A percentile compares a stretch with the other conserved stretches of the same genome.
These are phyloP conservation scores for Haplographium delicatum DNA, from an alignment of 495 filamentous ascomycete species.

Conservation along the genomic window DNA sequence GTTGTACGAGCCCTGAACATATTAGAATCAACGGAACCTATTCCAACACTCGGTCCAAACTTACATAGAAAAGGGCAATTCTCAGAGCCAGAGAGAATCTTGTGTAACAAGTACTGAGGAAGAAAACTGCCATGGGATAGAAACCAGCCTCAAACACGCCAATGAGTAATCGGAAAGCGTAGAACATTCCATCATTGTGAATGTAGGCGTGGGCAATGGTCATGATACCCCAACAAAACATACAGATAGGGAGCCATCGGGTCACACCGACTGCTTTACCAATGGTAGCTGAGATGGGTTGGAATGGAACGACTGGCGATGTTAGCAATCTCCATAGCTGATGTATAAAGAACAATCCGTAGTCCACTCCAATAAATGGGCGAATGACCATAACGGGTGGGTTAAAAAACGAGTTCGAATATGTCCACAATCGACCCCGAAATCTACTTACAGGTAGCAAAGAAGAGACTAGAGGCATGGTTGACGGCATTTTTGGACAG, in stretches of 20 bases:
- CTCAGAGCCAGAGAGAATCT: conserved; percentile 50
- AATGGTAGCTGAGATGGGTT: conserved; percentile 50
- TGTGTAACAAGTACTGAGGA: conserved; percentile 66
- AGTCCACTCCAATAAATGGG: too few species aligned
- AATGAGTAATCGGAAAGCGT: conserved; percentile 55
- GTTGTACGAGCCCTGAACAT: conserved; percentile 5
- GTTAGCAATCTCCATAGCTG: too few species aligned
- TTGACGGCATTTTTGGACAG: conserved; percentile 25
- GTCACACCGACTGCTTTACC: conserved; percentile 46
- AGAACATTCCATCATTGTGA: conserved; percentile 31
- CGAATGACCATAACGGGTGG: too few species aligned
- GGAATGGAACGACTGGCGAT: conserved; percentile 52
- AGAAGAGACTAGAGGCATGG: conserved; percentile 27
- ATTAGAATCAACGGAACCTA: conserved; percentile 37
- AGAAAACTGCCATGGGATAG: conserved; percentile 67
- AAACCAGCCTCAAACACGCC: conserved; percentile 64
- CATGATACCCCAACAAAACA: conserved; percentile 49
- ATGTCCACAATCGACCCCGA: too few species aligned
- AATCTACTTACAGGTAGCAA: conserved; percentile 29
- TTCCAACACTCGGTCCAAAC: conserved; percentile 52
- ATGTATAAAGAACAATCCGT: too few species aligned
- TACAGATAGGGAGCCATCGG: conserved; percentile 49
- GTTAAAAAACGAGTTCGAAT: too few species aligned
- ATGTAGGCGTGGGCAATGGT: conserved; percentile 41
- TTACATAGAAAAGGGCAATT: conserved; percentile 52